These are phyloP conservation scores for Aspergillus versicolor DNA, from an alignment of 2,329 filamentous ascomycete species.

Conservation along the genomic window DNA sequence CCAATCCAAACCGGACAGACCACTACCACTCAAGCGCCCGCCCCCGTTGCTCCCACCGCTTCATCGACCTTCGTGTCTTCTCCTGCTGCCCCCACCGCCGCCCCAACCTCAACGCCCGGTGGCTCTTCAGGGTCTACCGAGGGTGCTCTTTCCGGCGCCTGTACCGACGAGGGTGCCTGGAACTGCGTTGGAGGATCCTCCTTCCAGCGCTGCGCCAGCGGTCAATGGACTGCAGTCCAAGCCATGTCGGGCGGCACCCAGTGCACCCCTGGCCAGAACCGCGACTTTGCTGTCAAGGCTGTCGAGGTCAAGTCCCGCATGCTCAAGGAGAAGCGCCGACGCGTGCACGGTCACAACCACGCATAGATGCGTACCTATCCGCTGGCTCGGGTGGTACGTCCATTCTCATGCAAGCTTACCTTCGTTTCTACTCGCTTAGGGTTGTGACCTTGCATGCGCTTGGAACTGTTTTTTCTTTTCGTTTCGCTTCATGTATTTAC, in stretches of 20 bases:
- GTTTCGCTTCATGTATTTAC: conserved; percentile 3
- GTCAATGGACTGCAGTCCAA: conserved; percentile 53
- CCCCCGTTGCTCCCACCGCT: conserved; percentile 9
- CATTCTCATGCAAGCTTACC: conserved; percentile 4
- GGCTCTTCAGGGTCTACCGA: conserved; percentile 22
- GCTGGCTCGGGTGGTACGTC: conserved; percentile 18
- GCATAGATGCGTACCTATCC: conserved; percentile 18
- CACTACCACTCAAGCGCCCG: conserved; percentile 20
- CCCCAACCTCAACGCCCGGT: conserved; percentile 1
- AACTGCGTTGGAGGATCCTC: conserved; percentile 57
- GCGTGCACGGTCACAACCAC: conserved; percentile 20
- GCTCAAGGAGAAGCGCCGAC: conserved; percentile 29
- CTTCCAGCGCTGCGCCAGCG: conserved; percentile 64
- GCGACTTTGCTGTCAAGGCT: conserved; percentile 25
- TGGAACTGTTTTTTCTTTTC: neutral
- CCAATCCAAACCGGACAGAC: conserved; percentile 9
- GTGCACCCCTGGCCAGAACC: conserved; percentile 45
- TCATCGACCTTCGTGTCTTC: neutral
- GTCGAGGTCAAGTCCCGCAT: conserved; percentile 24
- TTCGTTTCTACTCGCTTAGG: conserved; percentile 13
- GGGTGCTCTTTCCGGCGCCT: conserved; percentile 44
- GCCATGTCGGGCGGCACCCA: conserved; percentile 55
- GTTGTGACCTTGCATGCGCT: neutral
- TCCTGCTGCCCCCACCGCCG: conserved; percentile 1
- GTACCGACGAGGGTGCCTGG: conserved; percentile 57